Percentiles rank a stretch among this genome's conserved stretches.
Conservation (phyloP, 2,329 filamentous ascomycete genomes). For the Xylariaceae sp. region DNA sequence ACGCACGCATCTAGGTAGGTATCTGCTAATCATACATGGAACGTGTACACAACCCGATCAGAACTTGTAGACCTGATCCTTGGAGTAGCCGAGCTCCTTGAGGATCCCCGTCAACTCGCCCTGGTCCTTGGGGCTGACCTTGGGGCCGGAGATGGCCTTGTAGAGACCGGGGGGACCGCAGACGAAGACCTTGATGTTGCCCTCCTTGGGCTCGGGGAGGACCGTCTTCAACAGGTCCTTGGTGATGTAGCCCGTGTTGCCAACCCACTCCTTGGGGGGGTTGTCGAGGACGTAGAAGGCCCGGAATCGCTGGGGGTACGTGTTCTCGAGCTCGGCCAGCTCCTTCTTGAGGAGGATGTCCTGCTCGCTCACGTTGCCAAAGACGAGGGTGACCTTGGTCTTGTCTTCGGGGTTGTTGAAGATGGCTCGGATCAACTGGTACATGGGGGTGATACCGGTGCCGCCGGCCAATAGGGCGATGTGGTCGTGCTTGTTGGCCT, state of each 20-base stretch:
- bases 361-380: conserved; percentile 83
- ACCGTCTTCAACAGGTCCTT: conserved; percentile 95
- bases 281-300: conserved; percentile 93
- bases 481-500: conserved; percentile 89
- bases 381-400: conserved; percentile 95
- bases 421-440: conserved; percentile 85
- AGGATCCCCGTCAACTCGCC: conserved; percentile 81
- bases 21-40: conserved; percentile 9
- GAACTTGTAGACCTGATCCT: conserved; percentile 97
- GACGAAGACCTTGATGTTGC: conserved; percentile 94
- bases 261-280: conserved; percentile 72
- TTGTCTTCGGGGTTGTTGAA: conserved; percentile 96
- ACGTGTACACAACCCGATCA: conserved; percentile 37
- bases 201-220: conserved; percentile 84
- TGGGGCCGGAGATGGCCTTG: conserved; percentile 85
- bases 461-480: conserved; percentile 87
- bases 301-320: conserved; percentile 90
- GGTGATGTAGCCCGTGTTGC: conserved; percentile 75
- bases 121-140: conserved; percentile 92
- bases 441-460: conserved; percentile 97
- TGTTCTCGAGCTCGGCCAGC: conserved; percentile 85
- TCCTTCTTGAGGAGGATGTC: conserved; percentile 91
- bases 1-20: conserved; percentile 7
- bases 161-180: conserved; percentile 91
- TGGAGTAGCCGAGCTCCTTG: conserved; percentile 77